Base-by-base conservation (phyloP, 2,329 filamentous ascomycete species). In the Corinectria fuckeliana region DNA sequence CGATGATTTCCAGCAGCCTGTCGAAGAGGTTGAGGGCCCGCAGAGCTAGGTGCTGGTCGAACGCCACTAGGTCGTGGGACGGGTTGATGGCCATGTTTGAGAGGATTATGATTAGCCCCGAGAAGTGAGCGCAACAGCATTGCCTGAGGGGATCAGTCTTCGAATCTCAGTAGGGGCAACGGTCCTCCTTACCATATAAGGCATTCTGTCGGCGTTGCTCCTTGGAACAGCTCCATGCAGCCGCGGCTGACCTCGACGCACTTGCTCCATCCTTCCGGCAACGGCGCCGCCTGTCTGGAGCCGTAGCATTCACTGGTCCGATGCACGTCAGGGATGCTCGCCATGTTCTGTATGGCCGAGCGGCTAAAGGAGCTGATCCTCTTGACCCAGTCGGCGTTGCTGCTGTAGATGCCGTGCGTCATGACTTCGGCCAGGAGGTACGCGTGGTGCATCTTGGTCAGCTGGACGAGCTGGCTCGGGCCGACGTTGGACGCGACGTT, bases 331-430 rank as follows among this genome's bases (percentile, higher is more conserved):
- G 18, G 51, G 9, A 26, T 16, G 5, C 34, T 23, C 10, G 51
- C 65, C 39, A 72, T 45, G 2, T 65, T 66, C 3, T 63, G 53
- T 2, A 77, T 68, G 2, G 69, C 64, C 1, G 62, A 61, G 6
- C 56, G 65, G 0, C 71, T 71, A 8, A 72, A 69, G 2, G 67
- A 66, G 16, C 70, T 71, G 1, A 79, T 69, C 2, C 62, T 61
- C 50, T 71, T 69, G 5, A 79, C 61, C 77, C 78, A 80, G 1
- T 76, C 72, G 0, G 74, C 71, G 4, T 75, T 68, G 8, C 71
- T 58, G n/a, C 74, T 76, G 25, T 77, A 79, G 2, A 80, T 68
- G 2, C 78, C 77, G 25, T 79, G 77, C 0, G 73, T 70, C 65
- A 72, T 75, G 9, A 75, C 69, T n/a, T 76, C 68, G 0, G 73